phyloP scores from a whole-genome alignment of 176 grass and related monocot genomes.

The Zizania latifolia region DNA sequence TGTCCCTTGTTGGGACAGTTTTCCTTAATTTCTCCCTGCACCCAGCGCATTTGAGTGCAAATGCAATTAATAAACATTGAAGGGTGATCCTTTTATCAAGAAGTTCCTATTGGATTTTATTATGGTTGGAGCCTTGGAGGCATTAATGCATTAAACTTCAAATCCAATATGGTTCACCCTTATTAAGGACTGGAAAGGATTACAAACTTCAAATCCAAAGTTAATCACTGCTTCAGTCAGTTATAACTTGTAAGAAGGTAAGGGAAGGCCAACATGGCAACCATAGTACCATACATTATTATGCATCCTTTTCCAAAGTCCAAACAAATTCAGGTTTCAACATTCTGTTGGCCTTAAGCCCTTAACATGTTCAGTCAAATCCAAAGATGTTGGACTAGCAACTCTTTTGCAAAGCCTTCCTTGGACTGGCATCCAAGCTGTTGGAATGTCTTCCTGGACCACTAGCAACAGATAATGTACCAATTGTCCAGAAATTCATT shows the following conservation, averaged over 20 bases:
- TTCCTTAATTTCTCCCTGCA: background rate
- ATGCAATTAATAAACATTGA: background rate
- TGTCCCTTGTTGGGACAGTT: background rate
- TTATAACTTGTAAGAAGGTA: background rate
- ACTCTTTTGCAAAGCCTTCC: background rate
- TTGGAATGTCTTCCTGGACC: background rate
- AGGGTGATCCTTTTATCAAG: background rate
- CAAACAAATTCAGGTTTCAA: background rate
- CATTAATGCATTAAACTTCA: background rate
- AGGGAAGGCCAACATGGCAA: background rate
- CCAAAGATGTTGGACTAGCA: background rate
- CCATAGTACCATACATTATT: background rate
- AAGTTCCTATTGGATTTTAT: background rate
- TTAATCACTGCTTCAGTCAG: background rate
- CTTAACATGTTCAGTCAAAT: background rate
- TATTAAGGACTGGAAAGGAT: conserved; percentile 6
- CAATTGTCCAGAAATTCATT: background rate
- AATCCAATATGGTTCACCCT: too few relatives aligned
- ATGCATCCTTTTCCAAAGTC: background rate
- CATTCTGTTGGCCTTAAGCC: background rate
- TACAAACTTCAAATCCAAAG: background rate
- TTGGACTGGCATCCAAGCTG: background rate
- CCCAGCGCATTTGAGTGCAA: background rate
- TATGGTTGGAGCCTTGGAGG: background rate
- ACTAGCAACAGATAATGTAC: background rate